Evolutionary conservation across 2,329 filamentous ascomycete genomes (phyloP).

Genomic region (Talaromyces verruculosus): DNA sequence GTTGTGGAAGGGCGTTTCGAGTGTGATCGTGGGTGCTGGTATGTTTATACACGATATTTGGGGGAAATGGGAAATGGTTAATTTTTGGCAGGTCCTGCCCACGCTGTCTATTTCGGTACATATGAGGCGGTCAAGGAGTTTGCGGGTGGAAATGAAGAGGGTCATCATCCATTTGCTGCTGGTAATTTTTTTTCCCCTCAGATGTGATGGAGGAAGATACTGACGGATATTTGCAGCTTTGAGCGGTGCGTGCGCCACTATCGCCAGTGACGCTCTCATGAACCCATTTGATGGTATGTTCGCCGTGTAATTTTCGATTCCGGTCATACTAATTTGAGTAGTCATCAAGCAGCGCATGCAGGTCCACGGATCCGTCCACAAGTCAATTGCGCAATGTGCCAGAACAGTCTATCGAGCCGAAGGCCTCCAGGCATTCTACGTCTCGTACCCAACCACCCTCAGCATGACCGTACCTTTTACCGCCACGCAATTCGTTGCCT

Average conservation of each 20-base stretch:
- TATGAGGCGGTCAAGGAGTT: slow-evolving; percentile 97
- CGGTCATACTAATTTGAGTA: slow-evolving; percentile 39
- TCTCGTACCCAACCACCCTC: slow-evolving; percentile 95
- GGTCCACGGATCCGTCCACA: slow-evolving; percentile 91
- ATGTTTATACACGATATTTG: slow-evolving; percentile 34
- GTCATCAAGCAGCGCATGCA: slow-evolving; percentile 99
- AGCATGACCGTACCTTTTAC: slow-evolving; percentile 99
- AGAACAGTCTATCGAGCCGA: slow-evolving; percentile 82
- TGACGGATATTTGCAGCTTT: slow-evolving; percentile 63
- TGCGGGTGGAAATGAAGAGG: slow-evolving; percentile 86
- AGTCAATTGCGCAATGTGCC: slow-evolving; percentile 82
- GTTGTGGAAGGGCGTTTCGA: slow-evolving; percentile 94
- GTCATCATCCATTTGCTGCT: slow-evolving; percentile 90
- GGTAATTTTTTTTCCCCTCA: slow-evolving; percentile 56
- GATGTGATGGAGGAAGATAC: slow-evolving; percentile 35
- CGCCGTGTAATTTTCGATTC: neutral
- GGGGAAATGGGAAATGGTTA: neutral
- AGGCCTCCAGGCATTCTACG: slow-evolving; percentile 89
- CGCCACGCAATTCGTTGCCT: slow-evolving; percentile 93
- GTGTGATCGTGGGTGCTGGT: slow-evolving; percentile 94
- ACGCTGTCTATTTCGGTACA: slow-evolving; percentile 97
- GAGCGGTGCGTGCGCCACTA: slow-evolving; percentile 91
- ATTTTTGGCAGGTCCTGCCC: slow-evolving; percentile 71
- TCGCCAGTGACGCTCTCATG: slow-evolving; percentile 97
- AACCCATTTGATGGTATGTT: slow-evolving; percentile 92